Evolutionary conservation across 768 basidiomycete genomes (phyloP).

Genomic region (Pleurotus tuber-regium): DNA sequence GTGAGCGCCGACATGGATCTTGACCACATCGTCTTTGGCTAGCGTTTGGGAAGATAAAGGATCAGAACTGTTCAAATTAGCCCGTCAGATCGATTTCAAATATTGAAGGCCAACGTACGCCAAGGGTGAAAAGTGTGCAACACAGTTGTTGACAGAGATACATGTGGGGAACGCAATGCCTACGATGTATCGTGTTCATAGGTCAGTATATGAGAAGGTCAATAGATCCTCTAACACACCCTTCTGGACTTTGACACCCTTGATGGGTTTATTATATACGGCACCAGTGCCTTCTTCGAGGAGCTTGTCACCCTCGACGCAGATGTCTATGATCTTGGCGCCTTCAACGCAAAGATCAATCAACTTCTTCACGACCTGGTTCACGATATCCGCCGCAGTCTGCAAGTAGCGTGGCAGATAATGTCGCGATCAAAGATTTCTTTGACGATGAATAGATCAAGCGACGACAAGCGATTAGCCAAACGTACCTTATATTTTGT

Average conservation of each 20-base stretch:
- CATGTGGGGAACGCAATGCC: slow-evolving; percentile 94
- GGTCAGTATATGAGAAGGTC: background rate
- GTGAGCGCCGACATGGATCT: slow-evolving; percentile 94
- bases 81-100: slow-evolving; percentile 12
- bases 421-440: slow-evolving; percentile 11
- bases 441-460: slow-evolving; percentile 7
- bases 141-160: slow-evolving; percentile 92
- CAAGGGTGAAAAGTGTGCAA: slow-evolving; percentile 96
- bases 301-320: slow-evolving; percentile 90
- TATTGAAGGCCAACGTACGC: slow-evolving; percentile 52
- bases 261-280: slow-evolving; percentile 89
- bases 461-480: slow-evolving; percentile 1
- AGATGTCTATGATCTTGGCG: slow-evolving; percentile 87
- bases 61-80: slow-evolving; percentile 57
- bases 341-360: slow-evolving; percentile 76
- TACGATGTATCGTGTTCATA: slow-evolving; percentile 23
- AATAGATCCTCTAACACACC: slow-evolving; percentile 59
- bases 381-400: slow-evolving; percentile 91
- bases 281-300: slow-evolving; percentile 81
- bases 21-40: slow-evolving; percentile 89
- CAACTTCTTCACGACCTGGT: slow-evolving; percentile 82
- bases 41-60: slow-evolving; percentile 64
- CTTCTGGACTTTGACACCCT: slow-evolving; percentile 85
- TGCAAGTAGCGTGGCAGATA: slow-evolving; percentile 26
- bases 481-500: slow-evolving; percentile 81